phyloP scores from a whole-genome alignment of 371 early-diverging fungal species.

The Mortierella sp. region DNA sequence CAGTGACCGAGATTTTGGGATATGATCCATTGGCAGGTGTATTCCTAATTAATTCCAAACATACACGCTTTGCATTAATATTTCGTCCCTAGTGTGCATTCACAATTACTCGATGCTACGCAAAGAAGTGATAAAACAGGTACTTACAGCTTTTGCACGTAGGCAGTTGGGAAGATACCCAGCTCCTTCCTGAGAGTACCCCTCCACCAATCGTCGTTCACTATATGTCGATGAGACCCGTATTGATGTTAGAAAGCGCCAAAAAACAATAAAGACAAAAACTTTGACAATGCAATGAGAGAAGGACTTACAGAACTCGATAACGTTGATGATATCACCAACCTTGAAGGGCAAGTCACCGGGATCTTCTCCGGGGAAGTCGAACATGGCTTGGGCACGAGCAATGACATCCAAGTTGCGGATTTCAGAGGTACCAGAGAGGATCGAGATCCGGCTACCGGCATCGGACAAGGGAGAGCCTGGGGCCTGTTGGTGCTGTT shows the following conservation, averaged over 20 bases:
- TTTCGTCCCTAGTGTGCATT: not conserved
- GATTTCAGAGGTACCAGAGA: constrained; percentile 30
- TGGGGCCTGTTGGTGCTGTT: constrained; percentile 23
- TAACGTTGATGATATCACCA: constrained; percentile 52
- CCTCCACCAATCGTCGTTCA: constrained; percentile 57
- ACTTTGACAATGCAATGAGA: not conserved
- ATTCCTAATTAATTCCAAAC: constrained; percentile 21
- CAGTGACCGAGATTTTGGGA: constrained; percentile 39
- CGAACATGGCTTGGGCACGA: constrained; percentile 50
- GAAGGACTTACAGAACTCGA: constrained; percentile 43
- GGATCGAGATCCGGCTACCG: constrained; percentile 25
- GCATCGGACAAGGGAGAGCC: constrained; percentile 33
- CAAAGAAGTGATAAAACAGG: not conserved
- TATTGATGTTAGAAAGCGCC: not conserved
- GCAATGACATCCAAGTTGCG: constrained; percentile 45
- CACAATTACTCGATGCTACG: not conserved
- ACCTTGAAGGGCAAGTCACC: constrained; percentile 53
- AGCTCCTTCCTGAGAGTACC: constrained; percentile 48
- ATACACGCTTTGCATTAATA: not conserved
- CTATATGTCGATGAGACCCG: constrained; percentile 14
- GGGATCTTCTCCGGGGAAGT: constrained; percentile 51
- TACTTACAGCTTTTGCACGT: constrained; percentile 42
- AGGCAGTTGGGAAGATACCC: constrained; percentile 55
- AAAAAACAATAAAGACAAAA: not conserved
- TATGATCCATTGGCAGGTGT: constrained; percentile 36